Evolutionary conservation across 352 stramenopile genomes (phyloP).

Genomic region (Pythium phragmiticola): DNA sequence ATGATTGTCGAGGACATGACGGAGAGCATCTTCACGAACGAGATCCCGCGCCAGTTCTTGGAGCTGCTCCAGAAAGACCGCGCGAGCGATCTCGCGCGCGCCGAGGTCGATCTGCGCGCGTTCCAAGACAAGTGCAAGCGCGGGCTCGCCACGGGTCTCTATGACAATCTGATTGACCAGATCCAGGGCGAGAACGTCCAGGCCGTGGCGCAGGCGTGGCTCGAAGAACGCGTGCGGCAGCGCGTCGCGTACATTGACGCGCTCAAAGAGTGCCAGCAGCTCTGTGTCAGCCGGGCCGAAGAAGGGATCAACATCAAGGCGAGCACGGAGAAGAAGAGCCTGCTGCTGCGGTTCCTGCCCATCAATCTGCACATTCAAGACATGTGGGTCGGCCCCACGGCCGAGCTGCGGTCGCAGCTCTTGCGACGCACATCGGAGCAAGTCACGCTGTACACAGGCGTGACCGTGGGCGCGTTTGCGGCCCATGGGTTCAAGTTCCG

Average conservation of each 20-base stretch:
- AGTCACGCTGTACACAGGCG: slow-evolving; percentile 65
- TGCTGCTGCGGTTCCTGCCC: slow-evolving; percentile 67
- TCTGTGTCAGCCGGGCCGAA: slow-evolving; percentile 64
- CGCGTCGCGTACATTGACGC: slow-evolving; percentile 69
- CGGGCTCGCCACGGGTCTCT: slow-evolving; percentile 56
- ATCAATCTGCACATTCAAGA: slow-evolving; percentile 86
- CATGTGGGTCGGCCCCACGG: slow-evolving; percentile 76
- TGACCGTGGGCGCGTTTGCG: slow-evolving; percentile 80
- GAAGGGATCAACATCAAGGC: slow-evolving; percentile 80
- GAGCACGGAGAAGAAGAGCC: slow-evolving; percentile 82
- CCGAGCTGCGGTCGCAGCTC: slow-evolving; percentile 64
- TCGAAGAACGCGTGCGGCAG: slow-evolving; percentile 68
- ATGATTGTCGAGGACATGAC: slow-evolving; percentile 84
- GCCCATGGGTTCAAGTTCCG: slow-evolving; percentile 83
- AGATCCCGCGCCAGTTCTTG: slow-evolving; percentile 76
- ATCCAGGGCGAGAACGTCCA: slow-evolving; percentile 82
- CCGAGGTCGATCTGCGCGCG: slow-evolving; percentile 45
- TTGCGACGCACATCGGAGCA: slow-evolving; percentile 54
- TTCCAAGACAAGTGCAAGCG: slow-evolving; percentile 71
- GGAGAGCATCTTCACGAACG: slow-evolving; percentile 79
- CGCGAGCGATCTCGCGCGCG: slow-evolving; percentile 45
- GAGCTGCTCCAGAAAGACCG: slow-evolving; percentile 61
- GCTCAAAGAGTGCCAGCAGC: slow-evolving; percentile 63
- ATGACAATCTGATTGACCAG: slow-evolving; percentile 86
- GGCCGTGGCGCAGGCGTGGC: slow-evolving; percentile 63